These are phyloP conservation scores for Diaporthe helianthi DNA, from an alignment of 2,329 filamentous ascomycete species.

Conservation along the genomic window DNA sequence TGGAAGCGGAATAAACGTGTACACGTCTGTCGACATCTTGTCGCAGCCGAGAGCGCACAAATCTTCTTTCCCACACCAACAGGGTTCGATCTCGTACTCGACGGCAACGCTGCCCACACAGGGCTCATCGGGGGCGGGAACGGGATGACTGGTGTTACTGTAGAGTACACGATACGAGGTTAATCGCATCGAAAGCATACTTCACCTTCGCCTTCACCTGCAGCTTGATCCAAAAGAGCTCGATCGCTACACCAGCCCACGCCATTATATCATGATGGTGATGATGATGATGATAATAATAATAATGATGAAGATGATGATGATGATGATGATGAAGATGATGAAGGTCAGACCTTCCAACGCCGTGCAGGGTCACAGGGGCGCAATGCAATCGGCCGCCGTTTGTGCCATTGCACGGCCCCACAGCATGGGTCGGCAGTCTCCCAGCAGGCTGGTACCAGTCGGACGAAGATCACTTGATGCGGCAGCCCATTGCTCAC, in stretches of 20 bases:
- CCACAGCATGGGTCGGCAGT: background rate
- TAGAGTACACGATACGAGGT: background rate
- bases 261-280: background rate
- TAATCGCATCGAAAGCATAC: background rate
- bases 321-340: background rate
- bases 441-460: background rate
- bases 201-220: background rate
- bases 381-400: slow-evolving; percentile 1
- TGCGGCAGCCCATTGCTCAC: background rate
- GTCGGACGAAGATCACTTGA: background rate
- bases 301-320: background rate
- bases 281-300: background rate
- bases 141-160: background rate
- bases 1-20: background rate
- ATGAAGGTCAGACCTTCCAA: background rate
- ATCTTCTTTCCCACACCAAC: slow-evolving; percentile 1
- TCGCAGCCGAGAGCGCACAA: background rate
- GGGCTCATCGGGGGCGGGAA: background rate
- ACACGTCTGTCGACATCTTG: slow-evolving; percentile 15
- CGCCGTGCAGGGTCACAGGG: background rate
- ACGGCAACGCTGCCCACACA: slow-evolving; percentile 1
- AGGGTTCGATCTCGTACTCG: slow-evolving; percentile 7
- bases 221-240: no score
- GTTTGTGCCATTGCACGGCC: slow-evolving; percentile 15
- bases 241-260: background rate